Conservation (phyloP, 352 stramenopile species). For the Elongisporangium prolatum region DNA sequence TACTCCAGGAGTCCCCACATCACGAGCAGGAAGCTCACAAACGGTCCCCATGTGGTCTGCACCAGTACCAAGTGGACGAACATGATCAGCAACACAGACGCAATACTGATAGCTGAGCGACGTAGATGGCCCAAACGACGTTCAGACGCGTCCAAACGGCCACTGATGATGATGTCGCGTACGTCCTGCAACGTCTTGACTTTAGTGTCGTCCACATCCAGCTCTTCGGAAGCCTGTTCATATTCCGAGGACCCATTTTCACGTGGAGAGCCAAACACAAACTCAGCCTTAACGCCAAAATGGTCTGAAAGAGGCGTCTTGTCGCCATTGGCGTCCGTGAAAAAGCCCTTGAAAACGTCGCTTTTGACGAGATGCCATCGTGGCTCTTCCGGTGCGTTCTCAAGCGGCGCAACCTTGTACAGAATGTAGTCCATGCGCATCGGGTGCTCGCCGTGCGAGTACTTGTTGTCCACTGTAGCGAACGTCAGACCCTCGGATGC, state of each 20-base stretch:
- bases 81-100: conserved; percentile 25
- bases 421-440: conserved; percentile 87
- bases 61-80: conserved; percentile 24
- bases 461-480: conserved; percentile 75
- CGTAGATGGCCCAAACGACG: conserved; percentile 33
- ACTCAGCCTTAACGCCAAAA: conserved; percentile 70
- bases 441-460: conserved; percentile 69
- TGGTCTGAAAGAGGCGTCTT: conserved; percentile 72
- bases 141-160: conserved; percentile 32
- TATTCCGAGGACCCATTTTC: conserved; percentile 9
- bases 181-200: conserved; percentile 43
- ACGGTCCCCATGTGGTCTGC: conserved; percentile 24
- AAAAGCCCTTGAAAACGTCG: conserved; percentile 77
- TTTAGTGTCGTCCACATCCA: conserved; percentile 11
- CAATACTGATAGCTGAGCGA: conserved; percentile 19
- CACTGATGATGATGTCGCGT: conserved; percentile 29
- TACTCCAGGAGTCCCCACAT: conserved; percentile 43
- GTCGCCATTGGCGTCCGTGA: conserved; percentile 53
- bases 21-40: conserved; percentile 30
- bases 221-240: conserved; percentile 16
- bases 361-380: conserved; percentile 51
- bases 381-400: conserved; percentile 1
- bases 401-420: conserved; percentile 42
- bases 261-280: conserved; percentile 35
- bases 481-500: conserved; percentile 64